These are phyloP conservation scores for Xylaria flabelliformis DNA, from an alignment of 495 filamentous ascomycete species.

Conservation along the genomic window DNA sequence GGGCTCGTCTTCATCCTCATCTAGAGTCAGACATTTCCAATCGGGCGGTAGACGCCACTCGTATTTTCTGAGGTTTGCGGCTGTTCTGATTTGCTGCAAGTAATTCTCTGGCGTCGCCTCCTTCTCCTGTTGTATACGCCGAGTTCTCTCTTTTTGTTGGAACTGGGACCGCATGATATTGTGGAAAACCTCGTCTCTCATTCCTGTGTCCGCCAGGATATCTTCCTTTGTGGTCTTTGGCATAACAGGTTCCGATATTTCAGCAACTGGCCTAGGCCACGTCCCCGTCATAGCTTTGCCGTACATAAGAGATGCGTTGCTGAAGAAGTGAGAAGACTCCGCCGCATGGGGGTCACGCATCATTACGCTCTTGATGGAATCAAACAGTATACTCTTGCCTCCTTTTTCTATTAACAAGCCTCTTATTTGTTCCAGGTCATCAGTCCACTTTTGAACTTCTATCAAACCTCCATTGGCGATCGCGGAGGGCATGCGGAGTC, in stretches of 20 bases:
- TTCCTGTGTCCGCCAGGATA: not conserved
- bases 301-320: not conserved
- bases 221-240: not conserved
- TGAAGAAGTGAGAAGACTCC: not conserved
- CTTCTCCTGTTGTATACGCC: not conserved
- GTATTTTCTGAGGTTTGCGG: not conserved
- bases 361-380: not conserved
- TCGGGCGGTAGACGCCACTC: not conserved
- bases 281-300: not conserved
- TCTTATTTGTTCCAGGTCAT: conserved; percentile 1
- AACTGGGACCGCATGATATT: not conserved
- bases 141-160: not conserved
- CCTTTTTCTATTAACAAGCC: not conserved
- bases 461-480: not conserved
- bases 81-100: not conserved
- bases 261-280: not conserved
- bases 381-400: not conserved
- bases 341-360: not conserved
- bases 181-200: conserved; percentile 2
- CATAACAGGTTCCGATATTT: not conserved
- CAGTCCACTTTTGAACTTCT: not conserved
- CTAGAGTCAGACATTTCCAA: not conserved
- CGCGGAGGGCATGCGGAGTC: not conserved
- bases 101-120: not conserved
- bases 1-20: not conserved